Base-by-base conservation (phyloP, 345 rosid genomes). In the Populus davidiana region DNA sequence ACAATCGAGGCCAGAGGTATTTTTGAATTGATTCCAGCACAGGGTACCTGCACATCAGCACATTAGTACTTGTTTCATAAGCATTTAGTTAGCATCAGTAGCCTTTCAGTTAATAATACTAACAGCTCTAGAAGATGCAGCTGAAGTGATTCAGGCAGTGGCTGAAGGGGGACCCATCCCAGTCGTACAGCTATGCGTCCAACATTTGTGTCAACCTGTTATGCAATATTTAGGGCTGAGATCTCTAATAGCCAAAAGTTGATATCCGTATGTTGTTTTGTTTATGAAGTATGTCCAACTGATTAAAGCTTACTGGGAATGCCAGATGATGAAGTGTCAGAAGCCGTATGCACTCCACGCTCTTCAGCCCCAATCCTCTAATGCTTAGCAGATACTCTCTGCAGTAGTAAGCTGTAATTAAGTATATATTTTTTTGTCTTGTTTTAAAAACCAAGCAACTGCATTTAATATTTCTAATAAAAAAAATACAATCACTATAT, bases 141-240 rank as follows among this genome's bases (percentile, higher is more conserved):
- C 52, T 77, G 84, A 69, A 77, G 81, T 21, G 81, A 77, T 63
- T 81, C 84, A 16, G 84, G 84, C 36, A 81, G 66, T 50, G 84
- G 84, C 67, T 81, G 81, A 73, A 81, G 84, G 23, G 84, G 84
- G 38, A 81, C 84, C 84, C 84, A 81, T 23, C 84, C 84, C 25
- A 81, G 61, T 64, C 84, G 63, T 23, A 81, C 84, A 36, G 84
- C 84, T 73, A 81, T 81, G 2, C 84, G 78, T 50, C 81, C 84
- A 61, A 81, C 84, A 77, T 81, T 81, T 27, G 84, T 81, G 72
- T 81, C 84, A 69, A 81, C 84, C 84, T 81, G 84, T 80, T 31
- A 85, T 61, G 61, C 78, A 67, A 62, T 72, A 11, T 23, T 39
- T 56, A 50, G 62, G 66, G 38, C 70, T 82, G 69, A 66, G 72